Evolutionary conservation across 2,329 filamentous ascomycete species (phyloP).

Genomic region (Pyrenochaeta sp.): DNA sequence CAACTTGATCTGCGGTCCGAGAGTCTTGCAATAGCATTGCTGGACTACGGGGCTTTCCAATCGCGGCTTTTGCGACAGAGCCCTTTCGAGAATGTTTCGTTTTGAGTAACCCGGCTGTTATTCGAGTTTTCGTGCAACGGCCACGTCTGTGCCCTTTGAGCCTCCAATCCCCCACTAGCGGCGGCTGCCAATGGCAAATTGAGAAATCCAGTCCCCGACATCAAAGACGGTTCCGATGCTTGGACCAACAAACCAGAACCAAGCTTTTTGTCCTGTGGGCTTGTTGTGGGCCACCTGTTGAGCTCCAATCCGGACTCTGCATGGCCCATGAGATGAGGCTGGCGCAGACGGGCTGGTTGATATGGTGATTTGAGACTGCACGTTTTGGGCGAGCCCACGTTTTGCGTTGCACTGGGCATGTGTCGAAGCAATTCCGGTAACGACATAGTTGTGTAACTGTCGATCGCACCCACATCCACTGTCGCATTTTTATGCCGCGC

Average conservation of each 20-base stretch:
- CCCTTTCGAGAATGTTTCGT: neutral
- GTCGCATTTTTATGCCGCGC: neutral
- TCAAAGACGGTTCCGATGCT: neutral
- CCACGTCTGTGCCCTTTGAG: neutral
- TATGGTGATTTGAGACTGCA: neutral
- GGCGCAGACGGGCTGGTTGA: neutral
- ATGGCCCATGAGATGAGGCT: neutral
- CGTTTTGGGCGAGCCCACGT: neutral
- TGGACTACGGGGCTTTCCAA: neutral
- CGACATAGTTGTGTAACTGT: neutral
- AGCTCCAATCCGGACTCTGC: neutral
- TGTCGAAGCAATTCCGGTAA: neutral
- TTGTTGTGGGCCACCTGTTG: neutral
- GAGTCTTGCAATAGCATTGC: neutral
- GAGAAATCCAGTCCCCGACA: neutral
- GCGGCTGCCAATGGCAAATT: neutral
- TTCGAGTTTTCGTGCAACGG: neutral
- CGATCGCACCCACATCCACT: neutral
- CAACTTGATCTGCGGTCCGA: neutral
- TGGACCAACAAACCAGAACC: neutral
- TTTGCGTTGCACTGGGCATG: neutral
- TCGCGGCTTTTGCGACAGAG: neutral
- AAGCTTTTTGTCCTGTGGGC: neutral
- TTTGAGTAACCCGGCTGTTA: neutral
- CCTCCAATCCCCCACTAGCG: neutral